Evolutionary conservation across 495 filamentous ascomycete species (phyloP).

Genomic region (Penicillium cosmopolitanum): DNA sequence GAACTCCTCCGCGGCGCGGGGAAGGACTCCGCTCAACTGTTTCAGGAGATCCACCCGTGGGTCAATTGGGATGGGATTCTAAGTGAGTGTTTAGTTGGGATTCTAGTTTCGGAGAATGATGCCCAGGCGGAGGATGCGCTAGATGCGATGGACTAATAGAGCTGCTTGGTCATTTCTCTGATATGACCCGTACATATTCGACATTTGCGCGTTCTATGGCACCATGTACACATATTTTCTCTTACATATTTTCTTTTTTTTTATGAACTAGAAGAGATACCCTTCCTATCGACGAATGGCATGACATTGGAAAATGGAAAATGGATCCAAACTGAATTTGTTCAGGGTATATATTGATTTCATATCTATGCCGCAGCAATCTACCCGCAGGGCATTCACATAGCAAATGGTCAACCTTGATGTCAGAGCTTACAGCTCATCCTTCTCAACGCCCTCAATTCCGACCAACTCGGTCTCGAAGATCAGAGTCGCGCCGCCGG

Average conservation of each 20-base stretch:
- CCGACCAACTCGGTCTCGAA: conserved; percentile 93
- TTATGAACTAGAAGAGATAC: conserved; percentile 23
- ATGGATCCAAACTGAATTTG: background rate
- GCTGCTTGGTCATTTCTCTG: background rate
- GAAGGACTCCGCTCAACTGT: conserved; percentile 69
- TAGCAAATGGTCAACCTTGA: conserved; percentile 1
- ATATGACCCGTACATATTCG: background rate
- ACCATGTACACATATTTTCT: conserved; percentile 10
- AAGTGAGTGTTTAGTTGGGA: conserved; percentile 80
- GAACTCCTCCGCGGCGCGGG: conserved; percentile 84
- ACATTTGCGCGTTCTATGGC: background rate
- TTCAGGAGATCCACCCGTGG: conserved; percentile 94
- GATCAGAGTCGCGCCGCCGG: conserved; percentile 75
- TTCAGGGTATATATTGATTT: conserved; percentile 12
- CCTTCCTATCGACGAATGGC: conserved; percentile 5
- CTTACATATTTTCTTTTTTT: conserved; percentile 4
- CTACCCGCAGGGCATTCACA: conserved; percentile 3
- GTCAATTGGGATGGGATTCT: conserved; percentile 97
- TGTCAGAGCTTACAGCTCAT: conserved; percentile 49
- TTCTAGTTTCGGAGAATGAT: conserved; percentile 80
- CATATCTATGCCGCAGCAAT: conserved; percentile 1
- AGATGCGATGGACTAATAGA: conserved; percentile 72
- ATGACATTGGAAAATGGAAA: conserved; percentile 9
- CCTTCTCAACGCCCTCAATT: conserved; percentile 76
- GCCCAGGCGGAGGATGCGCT: conserved; percentile 48